Base-by-base conservation (phyloP, 495 filamentous ascomycete species). In the Podospora comata region DNA sequence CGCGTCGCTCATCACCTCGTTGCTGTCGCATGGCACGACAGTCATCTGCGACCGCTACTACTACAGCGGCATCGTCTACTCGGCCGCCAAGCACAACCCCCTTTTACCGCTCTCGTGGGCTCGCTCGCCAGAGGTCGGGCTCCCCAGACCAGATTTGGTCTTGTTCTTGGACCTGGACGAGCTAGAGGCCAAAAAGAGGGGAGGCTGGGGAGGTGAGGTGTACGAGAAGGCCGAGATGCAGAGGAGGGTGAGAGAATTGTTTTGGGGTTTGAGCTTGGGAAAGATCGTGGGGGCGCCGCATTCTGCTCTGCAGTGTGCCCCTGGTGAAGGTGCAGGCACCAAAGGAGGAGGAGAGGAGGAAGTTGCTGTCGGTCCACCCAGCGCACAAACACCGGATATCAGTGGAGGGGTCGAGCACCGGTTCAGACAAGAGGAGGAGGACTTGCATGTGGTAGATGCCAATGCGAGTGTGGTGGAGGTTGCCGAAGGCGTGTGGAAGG, bases 11-110 rank as follows among this genome's bases (percentile, higher is more conserved):
- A 94, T 95, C 39, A 75, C 86, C 59, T 65, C 82, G 11, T 84
- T 88, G 56, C 84, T 97, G 26, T 70, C 79, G 9, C 76, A 78
- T 6, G 94, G 93, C 18, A 86, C 80, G 57, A 96, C 88, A 0
- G 84, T 99, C 9, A 85, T 99, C 32, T 87, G 94, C 64, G 95
- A 99, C 78, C 88, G 95, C 55, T 99, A 97, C 79, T 96, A 94
- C 73, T 93, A 97, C 79, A 92, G 89, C 48, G 95, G 95, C 19
- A 90, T 92, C 60, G 92, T 97, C 20, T 99, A 98, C 80, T 92
- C 89, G n/a, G 91, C 92, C n/a, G 95, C 95, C 0, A 97, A 97
- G 73, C 82, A 85, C 26, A 91, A 91, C 73, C 86, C 88, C 7
- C 80, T 78, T 6, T 83, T 97, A 9, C 82, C 85, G 1, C 79